Conservation (phyloP, 768 basidiomycete species). For the Kwoniella botswanensis region DNA sequence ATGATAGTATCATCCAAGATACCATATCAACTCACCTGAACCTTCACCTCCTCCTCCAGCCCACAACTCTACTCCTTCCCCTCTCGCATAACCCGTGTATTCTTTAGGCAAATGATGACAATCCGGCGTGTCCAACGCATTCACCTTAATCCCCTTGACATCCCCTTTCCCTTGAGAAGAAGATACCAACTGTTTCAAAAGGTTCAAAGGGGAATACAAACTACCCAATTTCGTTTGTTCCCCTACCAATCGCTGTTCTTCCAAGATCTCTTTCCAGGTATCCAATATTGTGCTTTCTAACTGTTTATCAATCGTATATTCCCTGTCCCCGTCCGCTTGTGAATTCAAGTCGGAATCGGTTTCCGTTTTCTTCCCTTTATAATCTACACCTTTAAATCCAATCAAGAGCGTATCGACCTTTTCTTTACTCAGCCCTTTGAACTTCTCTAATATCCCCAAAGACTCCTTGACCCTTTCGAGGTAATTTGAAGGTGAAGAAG, state of each 20-base stretch:
- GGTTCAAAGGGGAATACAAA: constrained; percentile 45
- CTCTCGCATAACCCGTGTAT: constrained; percentile 46
- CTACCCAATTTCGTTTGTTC: constrained; percentile 45
- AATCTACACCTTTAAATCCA: constrained; percentile 55
- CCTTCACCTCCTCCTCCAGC: constrained; percentile 57
- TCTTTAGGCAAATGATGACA: constrained; percentile 55
- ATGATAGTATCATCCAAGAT: too few species aligned
- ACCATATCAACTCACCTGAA: constrained; percentile 42
- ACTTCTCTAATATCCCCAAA: constrained; percentile 20
- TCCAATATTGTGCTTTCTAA: constrained; percentile 32
- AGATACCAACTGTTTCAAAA: constrained; percentile 24
- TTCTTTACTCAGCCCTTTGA: constrained; percentile 32
- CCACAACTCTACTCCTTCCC: constrained; percentile 51
- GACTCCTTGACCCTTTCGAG: constrained; percentile 30
- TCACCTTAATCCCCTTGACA: constrained; percentile 27
- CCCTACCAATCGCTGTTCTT: constrained; percentile 1
- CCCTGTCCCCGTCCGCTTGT: constrained; percentile 5
- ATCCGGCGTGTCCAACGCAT: constrained; percentile 56
- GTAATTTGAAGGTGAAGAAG: neutral
- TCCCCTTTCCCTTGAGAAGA: neutral
- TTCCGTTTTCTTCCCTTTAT: constrained; percentile 45
- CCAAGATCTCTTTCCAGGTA: constrained; percentile 28
- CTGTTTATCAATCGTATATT: constrained; percentile 21
- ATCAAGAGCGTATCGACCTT: constrained; percentile 49
- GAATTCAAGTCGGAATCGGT: constrained; percentile 27